phyloP scores from a whole-genome alignment of 129 eudicot species.

The Centrapalus pauciflorus region DNA sequence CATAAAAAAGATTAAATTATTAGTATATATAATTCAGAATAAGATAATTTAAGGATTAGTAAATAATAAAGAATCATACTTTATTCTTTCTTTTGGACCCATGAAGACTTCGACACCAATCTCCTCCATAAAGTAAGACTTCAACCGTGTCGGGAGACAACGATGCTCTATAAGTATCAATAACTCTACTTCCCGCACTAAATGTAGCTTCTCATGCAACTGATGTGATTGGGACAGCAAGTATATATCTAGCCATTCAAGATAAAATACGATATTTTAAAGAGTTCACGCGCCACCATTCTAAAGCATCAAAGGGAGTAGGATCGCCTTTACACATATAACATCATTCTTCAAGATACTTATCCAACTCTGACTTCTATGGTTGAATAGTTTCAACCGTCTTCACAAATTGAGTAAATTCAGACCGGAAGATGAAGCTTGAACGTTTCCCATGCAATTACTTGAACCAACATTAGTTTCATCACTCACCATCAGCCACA shows the following conservation, averaged over 20 bases:
- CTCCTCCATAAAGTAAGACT: neutral
- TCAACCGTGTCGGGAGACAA: neutral
- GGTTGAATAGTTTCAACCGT: neutral
- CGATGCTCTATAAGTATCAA: too few species aligned
- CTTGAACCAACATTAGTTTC: neutral
- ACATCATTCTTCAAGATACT: neutral
- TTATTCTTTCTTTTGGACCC: neutral
- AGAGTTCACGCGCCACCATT: neutral
- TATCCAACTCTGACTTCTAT: neutral
- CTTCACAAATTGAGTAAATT: slow-evolving; percentile 6
- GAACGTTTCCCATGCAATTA: neutral
- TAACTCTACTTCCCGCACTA: neutral
- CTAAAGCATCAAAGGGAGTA: neutral
- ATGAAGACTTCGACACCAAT: too few species aligned
- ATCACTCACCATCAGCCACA: neutral
- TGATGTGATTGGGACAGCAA: neutral
- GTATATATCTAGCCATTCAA: neutral
- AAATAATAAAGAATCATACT: neutral
- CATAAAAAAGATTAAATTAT: neutral
- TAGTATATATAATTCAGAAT: neutral
- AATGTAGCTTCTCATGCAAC: neutral
- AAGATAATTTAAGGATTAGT: neutral
- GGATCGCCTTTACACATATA: neutral
- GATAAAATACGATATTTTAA: neutral
- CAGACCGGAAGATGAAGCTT: neutral